Percentiles rank a stretch among this genome's conserved stretches.
Conservation (phyloP, 208 protist species). For the Trypanosoma mega region DNA sequence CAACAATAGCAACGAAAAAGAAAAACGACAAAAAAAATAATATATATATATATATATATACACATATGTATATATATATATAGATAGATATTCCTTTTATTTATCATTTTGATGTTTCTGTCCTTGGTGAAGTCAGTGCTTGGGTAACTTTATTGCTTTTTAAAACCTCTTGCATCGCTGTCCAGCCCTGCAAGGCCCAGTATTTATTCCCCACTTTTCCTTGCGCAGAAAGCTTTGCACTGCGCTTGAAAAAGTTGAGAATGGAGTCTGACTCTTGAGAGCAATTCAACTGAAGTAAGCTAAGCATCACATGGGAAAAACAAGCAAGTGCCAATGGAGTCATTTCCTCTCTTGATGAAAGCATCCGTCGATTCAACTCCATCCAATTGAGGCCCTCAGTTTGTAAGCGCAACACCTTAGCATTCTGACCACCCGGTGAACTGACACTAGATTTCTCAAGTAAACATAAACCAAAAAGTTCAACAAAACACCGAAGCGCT, state of each 20-base stretch:
- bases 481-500: constrained; percentile 64
- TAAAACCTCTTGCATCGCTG: constrained; percentile 1
- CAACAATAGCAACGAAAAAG: not conserved
- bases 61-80: not conserved
- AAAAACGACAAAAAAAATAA: not conserved
- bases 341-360: constrained; percentile 21
- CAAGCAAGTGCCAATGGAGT: constrained; percentile 35
- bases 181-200: constrained; percentile 29
- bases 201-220: not conserved
- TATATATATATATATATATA: constrained; percentile 3
- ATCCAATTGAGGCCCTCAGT: constrained; percentile 75
- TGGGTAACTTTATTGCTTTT: constrained; percentile 6
- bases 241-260: constrained; percentile 44
- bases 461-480: constrained; percentile 71
- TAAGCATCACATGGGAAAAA: constrained; percentile 52
- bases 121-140: not conserved
- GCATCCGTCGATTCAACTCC: constrained; percentile 41
- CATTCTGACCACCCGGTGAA: not conserved
- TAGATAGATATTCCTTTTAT: no score
- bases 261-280: constrained; percentile 38
- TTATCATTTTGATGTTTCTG: not conserved
- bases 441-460: constrained; percentile 11
- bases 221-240: constrained; percentile 12
- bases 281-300: constrained; percentile 43
- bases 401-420: constrained; percentile 27